Conservation (phyloP, 257 asterid genomes). For the Verbena officinalis region DNA sequence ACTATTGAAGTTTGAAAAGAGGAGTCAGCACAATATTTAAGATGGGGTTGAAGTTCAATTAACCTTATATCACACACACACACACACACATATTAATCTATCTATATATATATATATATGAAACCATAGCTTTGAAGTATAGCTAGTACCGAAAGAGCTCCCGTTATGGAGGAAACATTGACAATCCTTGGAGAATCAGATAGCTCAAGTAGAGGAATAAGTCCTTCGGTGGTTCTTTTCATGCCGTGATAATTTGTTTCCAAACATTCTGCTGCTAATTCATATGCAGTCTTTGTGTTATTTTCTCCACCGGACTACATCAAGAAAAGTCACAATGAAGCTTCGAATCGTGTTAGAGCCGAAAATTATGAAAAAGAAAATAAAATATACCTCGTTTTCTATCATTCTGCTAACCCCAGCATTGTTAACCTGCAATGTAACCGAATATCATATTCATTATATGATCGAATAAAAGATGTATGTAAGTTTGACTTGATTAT, state of each 20-base stretch:
- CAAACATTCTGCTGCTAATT: constrained; percentile 45
- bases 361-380: neutral
- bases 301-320: constrained; percentile 29
- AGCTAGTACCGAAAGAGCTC: constrained; percentile 41
- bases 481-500: too few species aligned
- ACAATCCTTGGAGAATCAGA: constrained; percentile 71
- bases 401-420: constrained; percentile 48
- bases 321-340: constrained; percentile 6
- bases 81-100: too few species aligned
- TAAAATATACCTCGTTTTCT: constrained; percentile 29
- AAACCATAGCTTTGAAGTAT: neutral
- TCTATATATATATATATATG: neutral
- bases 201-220: constrained; percentile 56
- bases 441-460: constrained; percentile 2
- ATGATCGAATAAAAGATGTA: neutral
- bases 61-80: too few species aligned
- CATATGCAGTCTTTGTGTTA: constrained; percentile 35
- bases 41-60: too few species aligned
- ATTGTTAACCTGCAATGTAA: constrained; percentile 52
- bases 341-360: neutral
- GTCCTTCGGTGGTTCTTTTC: constrained; percentile 43
- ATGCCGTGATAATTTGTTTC: constrained; percentile 57
- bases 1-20: too few species aligned
- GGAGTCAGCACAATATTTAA: too few species aligned
- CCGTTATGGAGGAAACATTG: constrained; percentile 56